Percentiles rank a stretch among this genome's conserved stretches.
These are phyloP conservation scores for Durio zibethinus DNA, from an alignment of 345 rosid species.

Conservation along the genomic window DNA sequence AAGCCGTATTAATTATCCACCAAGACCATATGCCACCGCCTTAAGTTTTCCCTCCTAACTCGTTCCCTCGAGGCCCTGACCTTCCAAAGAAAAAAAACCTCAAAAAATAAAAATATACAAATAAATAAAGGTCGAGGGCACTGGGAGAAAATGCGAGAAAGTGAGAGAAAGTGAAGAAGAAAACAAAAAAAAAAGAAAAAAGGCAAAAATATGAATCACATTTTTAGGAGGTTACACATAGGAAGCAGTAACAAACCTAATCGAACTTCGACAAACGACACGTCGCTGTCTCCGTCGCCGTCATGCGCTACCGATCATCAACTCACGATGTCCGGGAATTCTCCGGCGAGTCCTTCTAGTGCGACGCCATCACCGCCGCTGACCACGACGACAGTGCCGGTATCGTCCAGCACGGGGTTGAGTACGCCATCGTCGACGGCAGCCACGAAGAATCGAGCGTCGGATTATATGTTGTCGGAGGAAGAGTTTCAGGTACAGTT, in stretches of 20 bases:
- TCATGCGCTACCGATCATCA: constrained; percentile 50
- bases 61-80: constrained; percentile 1
- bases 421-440: not conserved
- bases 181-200: not conserved
- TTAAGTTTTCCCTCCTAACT: constrained; percentile 35
- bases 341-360: constrained; percentile 44
- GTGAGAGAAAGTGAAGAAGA: not conserved
- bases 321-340: constrained; percentile 26
- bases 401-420: constrained; percentile 14
- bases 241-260: constrained; percentile 68
- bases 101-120: too few relatives aligned
- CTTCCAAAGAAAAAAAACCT: not conserved
- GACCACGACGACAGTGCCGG: constrained; percentile 28
- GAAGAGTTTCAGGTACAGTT: constrained; percentile 96
- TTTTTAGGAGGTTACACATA: constrained; percentile 86
- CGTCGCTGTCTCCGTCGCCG: constrained; percentile 31
- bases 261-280: constrained; percentile 55
- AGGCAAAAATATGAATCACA: constrained; percentile 65
- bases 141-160: constrained; percentile 14
- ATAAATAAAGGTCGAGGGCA: too few relatives aligned
- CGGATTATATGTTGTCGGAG: constrained; percentile 77
- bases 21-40: not conserved
- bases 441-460: constrained; percentile 20
- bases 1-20: not conserved
- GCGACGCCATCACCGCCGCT: constrained; percentile 32